Percentiles rank a stretch among this genome's conserved stretches.
These are phyloP conservation scores for Acanthamoeba royreba DNA, from an alignment of 208 protist genomes.

Conservation along the genomic window DNA sequence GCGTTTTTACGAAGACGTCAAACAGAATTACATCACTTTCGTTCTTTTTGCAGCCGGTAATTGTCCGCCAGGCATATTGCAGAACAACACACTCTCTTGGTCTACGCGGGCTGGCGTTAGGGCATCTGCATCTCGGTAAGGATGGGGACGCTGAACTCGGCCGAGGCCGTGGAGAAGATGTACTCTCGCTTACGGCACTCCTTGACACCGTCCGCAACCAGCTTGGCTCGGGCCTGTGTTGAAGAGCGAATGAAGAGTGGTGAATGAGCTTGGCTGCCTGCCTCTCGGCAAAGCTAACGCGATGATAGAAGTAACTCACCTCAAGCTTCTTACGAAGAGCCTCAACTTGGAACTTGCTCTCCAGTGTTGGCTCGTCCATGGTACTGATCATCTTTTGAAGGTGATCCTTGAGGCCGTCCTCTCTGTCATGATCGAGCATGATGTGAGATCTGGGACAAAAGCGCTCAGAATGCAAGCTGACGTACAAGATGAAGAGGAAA, in stretches of 20 bases:
- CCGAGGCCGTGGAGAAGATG: neutral
- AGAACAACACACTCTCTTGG: too few species aligned
- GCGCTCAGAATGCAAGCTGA: neutral
- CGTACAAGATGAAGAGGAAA: neutral
- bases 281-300: neutral
- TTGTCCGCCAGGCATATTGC: too few species aligned
- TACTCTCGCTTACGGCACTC: constrained; percentile 1
- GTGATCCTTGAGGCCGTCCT: neutral
- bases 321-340: neutral
- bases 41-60: neutral
- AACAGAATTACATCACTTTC: neutral
- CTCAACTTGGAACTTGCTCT: neutral
- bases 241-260: neutral
- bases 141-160: neutral
- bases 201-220: neutral
- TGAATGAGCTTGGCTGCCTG: neutral
- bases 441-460: neutral
- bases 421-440: too few species aligned
- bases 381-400: neutral
- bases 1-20: neutral
- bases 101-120: neutral
- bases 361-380: neutral
- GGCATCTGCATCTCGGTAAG: constrained; percentile 17
- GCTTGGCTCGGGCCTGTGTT: neutral
- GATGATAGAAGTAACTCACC: neutral